phyloP scores from a whole-genome alignment of 441 rosid species.

The Euphorbia celastroides region DNA sequence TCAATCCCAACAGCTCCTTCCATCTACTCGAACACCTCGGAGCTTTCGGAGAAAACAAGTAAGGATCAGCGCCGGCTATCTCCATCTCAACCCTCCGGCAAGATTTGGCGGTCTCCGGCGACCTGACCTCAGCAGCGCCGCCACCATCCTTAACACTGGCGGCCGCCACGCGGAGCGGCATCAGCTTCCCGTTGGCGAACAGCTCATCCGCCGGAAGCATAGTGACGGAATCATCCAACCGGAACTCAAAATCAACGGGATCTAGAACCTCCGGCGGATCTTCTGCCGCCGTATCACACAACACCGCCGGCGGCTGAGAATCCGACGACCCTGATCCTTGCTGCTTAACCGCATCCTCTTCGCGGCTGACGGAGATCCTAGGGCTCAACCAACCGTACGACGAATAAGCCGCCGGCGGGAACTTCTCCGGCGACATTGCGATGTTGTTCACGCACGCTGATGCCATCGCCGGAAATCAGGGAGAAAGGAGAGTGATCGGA shows the following conservation, averaged over 20 bases:
- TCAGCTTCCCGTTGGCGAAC: conserved; percentile 71
- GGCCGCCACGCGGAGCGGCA: conserved; percentile 52
- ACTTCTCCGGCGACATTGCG: conserved; percentile 41
- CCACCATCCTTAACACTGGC: conserved; percentile 19
- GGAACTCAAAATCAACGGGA: conserved; percentile 73
- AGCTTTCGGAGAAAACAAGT: conserved; percentile 66
- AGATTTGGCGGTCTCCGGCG: conserved; percentile 28
- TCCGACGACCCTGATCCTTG: conserved; percentile 10
- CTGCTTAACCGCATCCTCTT: conserved; percentile 24
- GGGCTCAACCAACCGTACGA: conserved; percentile 55
- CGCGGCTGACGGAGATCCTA: conserved; percentile 44
- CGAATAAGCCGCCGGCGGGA: conserved; percentile 25
- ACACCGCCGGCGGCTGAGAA: background rate
- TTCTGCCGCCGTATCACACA: background rate
- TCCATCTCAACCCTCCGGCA: conserved; percentile 39
- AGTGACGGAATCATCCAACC: conserved; percentile 57
- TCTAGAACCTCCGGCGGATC: conserved; percentile 33
- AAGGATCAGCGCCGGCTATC: conserved; percentile 34
- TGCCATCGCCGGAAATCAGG: conserved; percentile 45
- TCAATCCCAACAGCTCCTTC: conserved; percentile 77
- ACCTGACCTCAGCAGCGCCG: conserved; percentile 17
- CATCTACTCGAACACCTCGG: conserved; percentile 88
- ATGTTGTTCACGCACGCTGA: conserved; percentile 60
- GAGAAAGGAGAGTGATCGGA: background rate
- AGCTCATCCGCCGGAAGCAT: conserved; percentile 93